Base-by-base conservation (phyloP, 2,329 filamentous ascomycete species). In the Simplicillium sp. region DNA sequence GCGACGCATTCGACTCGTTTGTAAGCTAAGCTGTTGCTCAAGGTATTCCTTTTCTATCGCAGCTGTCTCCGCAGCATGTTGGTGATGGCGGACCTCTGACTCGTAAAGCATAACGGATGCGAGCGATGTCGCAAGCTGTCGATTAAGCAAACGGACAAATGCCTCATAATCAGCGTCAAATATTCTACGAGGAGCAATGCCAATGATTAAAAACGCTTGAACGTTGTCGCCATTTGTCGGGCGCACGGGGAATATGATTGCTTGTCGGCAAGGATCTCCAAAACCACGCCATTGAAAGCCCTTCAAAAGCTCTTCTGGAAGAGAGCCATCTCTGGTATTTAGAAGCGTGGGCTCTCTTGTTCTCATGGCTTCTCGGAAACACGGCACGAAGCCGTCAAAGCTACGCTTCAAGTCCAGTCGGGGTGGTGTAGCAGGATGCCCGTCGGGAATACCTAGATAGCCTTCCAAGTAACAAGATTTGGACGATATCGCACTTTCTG, bases 151-250 rank as follows among this genome's bases (percentile, higher is more conserved):
- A 16, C 50, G 68, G 3, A 80, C 62, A 45, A 82, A 82, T 0
- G 77, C 59, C 38, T 67, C 69, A 51, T 87, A 87, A 46, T 85
- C 81, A 44, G 82, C 79, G 50, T 87, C 83, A 46, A 84, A 87
- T 0, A 82, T 82, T 34, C 81, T 66, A 34, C 82, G 66, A 6
- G 83, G 81, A 50, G 87, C 87, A 9, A 87, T 66, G 2, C 80
- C 82, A 34, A 87, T 65, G 12, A 87, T 68, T 4, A 88, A 61
- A 46, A 87, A 75, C 0, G 81, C 84, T 44, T 85, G 70, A 1
- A 77, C 75, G 9, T 71, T 69, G 41, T 86, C 81, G 20, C 67
- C 79, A 3, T 77, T 83, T 0, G 80, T 71, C 5, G 69, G 79
- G 41, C 82, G 77, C 33, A 87, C 81, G 0, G 84, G 82, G 46